phyloP scores from a whole-genome alignment of 768 basidiomycete species.

The Xerocomellus chrysenteron region DNA sequence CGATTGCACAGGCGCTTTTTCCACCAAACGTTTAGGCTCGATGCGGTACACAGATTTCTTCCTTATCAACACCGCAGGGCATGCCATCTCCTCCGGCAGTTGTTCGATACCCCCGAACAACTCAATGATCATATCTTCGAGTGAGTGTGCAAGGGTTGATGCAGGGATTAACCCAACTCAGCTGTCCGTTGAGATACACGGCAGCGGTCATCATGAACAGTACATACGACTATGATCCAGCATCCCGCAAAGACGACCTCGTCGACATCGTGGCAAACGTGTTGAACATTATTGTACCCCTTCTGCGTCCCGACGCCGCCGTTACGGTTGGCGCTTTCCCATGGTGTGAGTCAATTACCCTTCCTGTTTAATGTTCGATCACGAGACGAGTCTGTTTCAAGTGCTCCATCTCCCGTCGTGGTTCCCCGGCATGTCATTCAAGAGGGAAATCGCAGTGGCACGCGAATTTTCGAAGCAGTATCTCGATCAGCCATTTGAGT shows the following conservation, averaged over 20 bases:
- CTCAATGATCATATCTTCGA: conserved; percentile 2
- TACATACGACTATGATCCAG: background rate
- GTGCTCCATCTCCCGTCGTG: conserved; percentile 6
- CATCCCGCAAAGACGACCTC: too few species aligned
- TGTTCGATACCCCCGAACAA: background rate
- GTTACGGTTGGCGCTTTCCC: background rate
- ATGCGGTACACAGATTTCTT: background rate
- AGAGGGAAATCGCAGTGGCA: background rate
- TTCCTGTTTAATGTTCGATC: background rate
- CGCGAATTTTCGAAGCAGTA: background rate
- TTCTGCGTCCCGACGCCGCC: background rate
- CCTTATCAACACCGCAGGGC: background rate
- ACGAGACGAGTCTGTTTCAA: background rate
- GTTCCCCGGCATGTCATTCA: conserved; percentile 6
- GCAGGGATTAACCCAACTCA: background rate
- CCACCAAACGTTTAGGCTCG: conserved; percentile 7
- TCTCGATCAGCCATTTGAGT: conserved; percentile 2
- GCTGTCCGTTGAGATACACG: background rate
- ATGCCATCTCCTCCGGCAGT: background rate
- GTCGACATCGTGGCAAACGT: background rate
- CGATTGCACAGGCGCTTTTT: conserved; percentile 13
- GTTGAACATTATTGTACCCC: background rate
- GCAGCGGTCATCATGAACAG: conserved; percentile 2
- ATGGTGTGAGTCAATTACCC: background rate
- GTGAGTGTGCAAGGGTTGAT: background rate